Evolutionary conservation across 176 grass and related monocot genomes (phyloP), one percentile per base, ranked within the genome.

Genomic region (Hsuehochloa calcarea): DNA sequence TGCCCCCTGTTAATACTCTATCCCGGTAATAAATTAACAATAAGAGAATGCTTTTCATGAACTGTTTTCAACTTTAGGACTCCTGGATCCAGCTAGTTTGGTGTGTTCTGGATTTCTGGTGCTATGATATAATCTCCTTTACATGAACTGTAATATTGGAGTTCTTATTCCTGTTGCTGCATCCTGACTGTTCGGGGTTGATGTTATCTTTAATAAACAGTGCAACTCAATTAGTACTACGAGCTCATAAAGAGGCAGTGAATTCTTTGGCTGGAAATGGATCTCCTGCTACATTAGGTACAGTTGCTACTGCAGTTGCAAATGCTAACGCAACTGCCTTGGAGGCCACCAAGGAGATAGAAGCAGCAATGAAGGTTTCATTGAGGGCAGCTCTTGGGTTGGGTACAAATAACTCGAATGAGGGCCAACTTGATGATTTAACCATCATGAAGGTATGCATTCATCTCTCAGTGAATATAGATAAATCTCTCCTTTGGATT

Each of bases 181-280:
- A 62, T 77, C 5, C 11, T 65, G 26, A 68, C 52, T 74, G 23
- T 82, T 78, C 66, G 46, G 60, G 55, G 55, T 25, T 81, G 70
- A 75, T 84, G 19, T 58, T 84, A 50, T 70, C 51, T 83, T 71
- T 76, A 44, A 65, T 90, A 46, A 85, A 77, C 85, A 98, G 96
- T 86, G 91, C 93, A 51, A 92, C 91, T 65, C 96, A 94, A n/a
- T 87, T 95, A 85, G 96, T 98, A 79, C 64, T 99, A 66, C 89
- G 84, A 47, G 91, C 96, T 50, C 96, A 99, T 85, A 94, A 95
- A 87, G 96, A 99, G 60, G 96, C 96, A 79, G 91, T 96, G 38
- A 99, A 92, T 88, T 94, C 92, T 74, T 88, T 99, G 89, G 85
- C 88, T 65, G 93, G 93, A 66, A 96, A 92, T 74, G 90, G 88